Conservation (phyloP, 1,284 basidiomycete genomes). For the Lignosus rhinocerotis region DNA sequence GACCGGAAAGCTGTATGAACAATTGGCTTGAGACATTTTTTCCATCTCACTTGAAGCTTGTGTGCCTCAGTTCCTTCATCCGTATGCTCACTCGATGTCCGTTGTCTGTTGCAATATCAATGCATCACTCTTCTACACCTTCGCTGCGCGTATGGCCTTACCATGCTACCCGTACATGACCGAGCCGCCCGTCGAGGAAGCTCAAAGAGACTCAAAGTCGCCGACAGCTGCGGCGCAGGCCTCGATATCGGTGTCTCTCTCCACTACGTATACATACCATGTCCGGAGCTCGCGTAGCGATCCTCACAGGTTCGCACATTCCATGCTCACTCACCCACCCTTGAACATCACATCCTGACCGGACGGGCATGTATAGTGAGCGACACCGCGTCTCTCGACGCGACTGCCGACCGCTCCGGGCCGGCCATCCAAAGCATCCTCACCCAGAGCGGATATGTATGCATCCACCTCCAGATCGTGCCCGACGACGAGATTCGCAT, state of each 20-base stretch:
- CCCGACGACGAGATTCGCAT: constrained; percentile 65
- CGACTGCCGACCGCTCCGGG: constrained; percentile 62
- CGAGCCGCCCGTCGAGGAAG: constrained; percentile 4
- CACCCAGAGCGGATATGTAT: constrained; percentile 40
- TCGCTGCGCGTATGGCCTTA: no score
- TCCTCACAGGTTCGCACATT: constrained; percentile 31
- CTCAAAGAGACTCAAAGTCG: not conserved
- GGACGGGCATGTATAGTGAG: constrained; percentile 45
- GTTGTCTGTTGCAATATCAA: no score
- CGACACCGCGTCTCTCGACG: constrained; percentile 61
- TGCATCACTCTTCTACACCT: no score
- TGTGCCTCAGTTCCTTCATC: not conserved
- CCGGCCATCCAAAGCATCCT: constrained; percentile 59
- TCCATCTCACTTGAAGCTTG: not conserved
- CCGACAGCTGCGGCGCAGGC: not conserved
- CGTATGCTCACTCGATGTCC: no score
- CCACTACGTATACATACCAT: constrained; percentile 28
- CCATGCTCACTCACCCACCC: not conserved
- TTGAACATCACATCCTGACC: not conserved
- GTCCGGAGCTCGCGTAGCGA: constrained; percentile 30
- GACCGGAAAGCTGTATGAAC: not conserved
- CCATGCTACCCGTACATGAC: not conserved
- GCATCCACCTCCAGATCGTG: constrained; percentile 42
- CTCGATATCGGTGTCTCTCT: not conserved
- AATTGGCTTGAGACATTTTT: no score